Conservation (phyloP, 129 eudicot species). For the Apium graveolens region DNA sequence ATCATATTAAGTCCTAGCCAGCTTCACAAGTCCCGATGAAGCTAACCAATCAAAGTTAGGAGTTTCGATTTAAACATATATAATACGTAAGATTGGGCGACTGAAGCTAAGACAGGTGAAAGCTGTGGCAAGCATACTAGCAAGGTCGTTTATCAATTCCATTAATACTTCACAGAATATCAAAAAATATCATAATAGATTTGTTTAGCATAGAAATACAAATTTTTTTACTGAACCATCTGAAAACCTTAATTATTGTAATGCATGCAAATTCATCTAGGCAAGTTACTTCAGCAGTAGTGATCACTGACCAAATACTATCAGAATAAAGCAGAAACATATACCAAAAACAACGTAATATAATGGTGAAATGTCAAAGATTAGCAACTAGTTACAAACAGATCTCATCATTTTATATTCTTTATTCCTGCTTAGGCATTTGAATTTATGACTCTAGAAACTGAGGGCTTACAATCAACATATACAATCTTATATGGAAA, state of each 20-base stretch:
- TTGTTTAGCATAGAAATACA: not conserved
- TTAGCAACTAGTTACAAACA: not conserved
- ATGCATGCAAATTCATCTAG: not conserved
- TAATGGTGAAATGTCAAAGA: not conserved
- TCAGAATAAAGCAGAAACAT: not conserved
- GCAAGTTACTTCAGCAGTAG: not conserved
- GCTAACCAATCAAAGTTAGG: not conserved
- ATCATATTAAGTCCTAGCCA: not conserved
- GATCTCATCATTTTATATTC: not conserved
- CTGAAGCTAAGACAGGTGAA: not conserved
- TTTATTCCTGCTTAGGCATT: not conserved
- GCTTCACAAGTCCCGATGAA: not conserved
- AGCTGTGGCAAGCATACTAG: not conserved
- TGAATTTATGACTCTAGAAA: not conserved
- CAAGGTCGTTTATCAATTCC: not conserved
- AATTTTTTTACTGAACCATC: not conserved
- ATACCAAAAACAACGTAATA: not conserved
- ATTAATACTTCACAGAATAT: not conserved
- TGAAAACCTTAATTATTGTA: not conserved
- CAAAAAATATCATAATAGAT: not conserved
- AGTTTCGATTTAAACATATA: not conserved
- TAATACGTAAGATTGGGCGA: not conserved
- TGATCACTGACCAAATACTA: not conserved
- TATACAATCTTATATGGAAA: not conserved
- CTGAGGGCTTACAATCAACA: not conserved